A percentile compares a stretch with the other conserved stretches of the same genome.
Conservation (phyloP, 1,139 yeast species). For the Arxiozyma heterogenica region DNA sequence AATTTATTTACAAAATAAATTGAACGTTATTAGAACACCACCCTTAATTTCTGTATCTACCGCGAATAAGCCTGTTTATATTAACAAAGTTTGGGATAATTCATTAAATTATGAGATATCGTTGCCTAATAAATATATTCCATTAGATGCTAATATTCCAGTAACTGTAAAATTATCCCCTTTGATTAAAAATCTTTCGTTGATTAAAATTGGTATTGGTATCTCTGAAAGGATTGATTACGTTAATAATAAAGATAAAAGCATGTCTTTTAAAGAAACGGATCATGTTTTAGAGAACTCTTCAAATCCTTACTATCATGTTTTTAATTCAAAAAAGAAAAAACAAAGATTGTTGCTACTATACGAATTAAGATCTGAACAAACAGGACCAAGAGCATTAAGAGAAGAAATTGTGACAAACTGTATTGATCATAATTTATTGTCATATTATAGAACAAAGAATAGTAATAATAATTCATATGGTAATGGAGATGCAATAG, state of each 20-base stretch:
- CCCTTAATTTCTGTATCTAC: conserved; percentile 69
- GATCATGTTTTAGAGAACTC: conserved; percentile 33
- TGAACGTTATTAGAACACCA: conserved; percentile 55
- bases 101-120: conserved; percentile 69
- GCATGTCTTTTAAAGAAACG: conserved; percentile 51
- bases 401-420: conserved; percentile 55
- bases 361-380: conserved; percentile 52
- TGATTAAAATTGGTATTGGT: conserved; percentile 66
- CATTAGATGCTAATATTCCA: conserved; percentile 56
- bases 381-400: conserved; percentile 39
- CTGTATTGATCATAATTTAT: conserved; percentile 51
- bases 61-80: conserved; percentile 72
- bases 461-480: conserved; percentile 4
- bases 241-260: conserved; percentile 42
- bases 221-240: conserved; percentile 66
- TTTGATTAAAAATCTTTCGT: conserved; percentile 52
- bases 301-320: conserved; percentile 32
- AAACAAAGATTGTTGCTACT: conserved; percentile 50
- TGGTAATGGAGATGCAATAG: conserved; percentile 14
- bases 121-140: conserved; percentile 64
- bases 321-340: conserved; percentile 20
- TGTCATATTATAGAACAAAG: conserved; percentile 39
- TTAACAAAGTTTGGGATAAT: conserved; percentile 76
- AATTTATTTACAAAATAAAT: conserved; percentile 14
- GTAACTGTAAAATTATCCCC: conserved; percentile 67